Evolutionary conservation across 2,329 filamentous ascomycete species (phyloP).

Genomic region (Verticillium albo-atrum): DNA sequence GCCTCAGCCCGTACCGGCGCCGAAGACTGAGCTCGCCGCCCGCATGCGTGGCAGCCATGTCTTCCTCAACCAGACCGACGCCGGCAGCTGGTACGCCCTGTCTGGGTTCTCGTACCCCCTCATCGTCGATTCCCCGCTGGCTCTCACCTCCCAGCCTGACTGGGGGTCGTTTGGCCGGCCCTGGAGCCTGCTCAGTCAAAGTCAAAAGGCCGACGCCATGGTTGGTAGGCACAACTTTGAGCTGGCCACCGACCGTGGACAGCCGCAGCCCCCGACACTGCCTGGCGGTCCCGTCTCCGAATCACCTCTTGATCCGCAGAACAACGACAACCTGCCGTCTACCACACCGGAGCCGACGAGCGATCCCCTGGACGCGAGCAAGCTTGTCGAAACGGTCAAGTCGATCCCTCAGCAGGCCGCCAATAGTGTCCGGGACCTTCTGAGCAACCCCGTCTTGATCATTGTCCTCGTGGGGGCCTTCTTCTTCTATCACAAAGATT

Average conservation of each 20-base stretch:
- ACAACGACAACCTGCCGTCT: conserved; percentile 26
- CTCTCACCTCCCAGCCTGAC: conserved; percentile 36
- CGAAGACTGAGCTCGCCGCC: conserved; percentile 41
- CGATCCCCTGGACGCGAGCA: conserved; percentile 27
- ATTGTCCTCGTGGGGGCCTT: conserved; percentile 37
- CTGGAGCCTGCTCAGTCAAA: conserved; percentile 33
- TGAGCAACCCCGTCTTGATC: conserved; percentile 50
- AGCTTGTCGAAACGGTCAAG: conserved; percentile 46
- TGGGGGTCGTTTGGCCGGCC: conserved; percentile 42
- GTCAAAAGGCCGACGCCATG: conserved; percentile 55
- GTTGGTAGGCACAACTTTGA: conserved; percentile 69
- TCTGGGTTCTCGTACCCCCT: conserved; percentile 83
- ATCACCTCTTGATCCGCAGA: conserved; percentile 23
- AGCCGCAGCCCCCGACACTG: conserved; percentile 31
- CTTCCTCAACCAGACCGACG: conserved; percentile 80
- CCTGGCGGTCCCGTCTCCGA: conserved; percentile 26
- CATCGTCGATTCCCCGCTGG: conserved; percentile 63
- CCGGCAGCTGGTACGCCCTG: conserved; percentile 91
- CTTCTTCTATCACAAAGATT: conserved; percentile 41
- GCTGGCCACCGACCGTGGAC: conserved; percentile 20
- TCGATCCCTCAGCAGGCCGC: conserved; percentile 45
- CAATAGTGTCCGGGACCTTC: conserved; percentile 47
- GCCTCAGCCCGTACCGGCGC: conserved; percentile 72
- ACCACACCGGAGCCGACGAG: conserved; percentile 11
- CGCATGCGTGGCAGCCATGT: conserved; percentile 60